Evolutionary conservation across 345 rosid genomes (phyloP), one percentile per base, ranked within the genome.

Genomic region (Syzygium jambos): DNA sequence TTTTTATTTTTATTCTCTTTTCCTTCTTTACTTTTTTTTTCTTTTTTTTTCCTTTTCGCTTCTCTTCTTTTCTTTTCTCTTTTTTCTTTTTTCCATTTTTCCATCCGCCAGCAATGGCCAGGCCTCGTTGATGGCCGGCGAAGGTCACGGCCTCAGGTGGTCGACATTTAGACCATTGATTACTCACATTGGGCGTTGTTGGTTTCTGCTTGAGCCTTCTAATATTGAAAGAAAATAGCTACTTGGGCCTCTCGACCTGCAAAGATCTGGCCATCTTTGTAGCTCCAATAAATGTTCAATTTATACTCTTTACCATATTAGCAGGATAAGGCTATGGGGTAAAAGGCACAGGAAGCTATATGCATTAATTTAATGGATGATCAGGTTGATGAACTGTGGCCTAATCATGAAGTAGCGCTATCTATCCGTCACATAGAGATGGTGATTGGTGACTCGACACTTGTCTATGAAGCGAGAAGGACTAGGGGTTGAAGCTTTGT

Each of bases 181-280:
- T 63, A 9, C 73, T n/a, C 10, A 3, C 38, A 3, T 63, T 61
- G 2, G 34, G 30, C 15, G 38, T 7, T 61, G n/a, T 63, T 2
- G 11, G 43, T 30, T 29, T 63, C 43, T 65, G 21, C 23, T 2
- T 2, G 78, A 65, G 78, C 17, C 34, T 15, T 13, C 11, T 65
- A 43, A 30, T 65, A 30, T 65, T 65, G 43, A 30, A 65, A 30
- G 43, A 30, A 65, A 65, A 30, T 43, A 30, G 11, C 78, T 30
- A 11, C 23, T 65, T 30, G 11, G 1, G 5, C 5, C 77, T 0
- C 78, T 1, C 0, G 1, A 65, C 12, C 30, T 15, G 1, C 22
- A 4, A 30, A 65, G 43, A 65, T 65, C 3, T 15, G 2, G 78
- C 43, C 30, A 2, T 16, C 78, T 65, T 65, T 8, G 43, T 7